These are phyloP conservation scores for Cordyceps cicadae DNA, from an alignment of 2,329 filamentous ascomycete genomes.

Conservation along the genomic window DNA sequence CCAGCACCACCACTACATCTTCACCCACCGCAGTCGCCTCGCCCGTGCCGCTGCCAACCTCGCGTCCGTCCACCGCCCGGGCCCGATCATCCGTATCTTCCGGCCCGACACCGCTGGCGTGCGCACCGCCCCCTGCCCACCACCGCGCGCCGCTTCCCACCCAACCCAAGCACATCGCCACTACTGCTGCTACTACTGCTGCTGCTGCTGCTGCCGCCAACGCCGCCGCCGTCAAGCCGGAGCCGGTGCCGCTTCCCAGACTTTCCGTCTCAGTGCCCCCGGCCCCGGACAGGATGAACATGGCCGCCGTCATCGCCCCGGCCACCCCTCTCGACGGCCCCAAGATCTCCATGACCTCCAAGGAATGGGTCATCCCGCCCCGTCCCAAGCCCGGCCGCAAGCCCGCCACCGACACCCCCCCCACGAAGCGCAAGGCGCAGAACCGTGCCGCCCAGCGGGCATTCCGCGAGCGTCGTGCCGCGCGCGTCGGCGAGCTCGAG, in stretches of 20 bases:
- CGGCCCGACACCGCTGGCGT: slow-evolving; percentile 6
- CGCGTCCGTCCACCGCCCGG: slow-evolving; percentile 5
- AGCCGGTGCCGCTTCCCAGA: slow-evolving; percentile 19
- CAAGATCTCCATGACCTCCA: slow-evolving; percentile 60
- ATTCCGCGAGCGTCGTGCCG: slow-evolving; percentile 79
- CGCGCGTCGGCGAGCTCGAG: slow-evolving; percentile 70
- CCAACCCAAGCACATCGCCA: slow-evolving; percentile 17
- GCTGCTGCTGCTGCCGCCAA: too few relatives aligned
- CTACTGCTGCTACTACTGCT: slow-evolving; percentile 17
- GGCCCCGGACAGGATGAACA: slow-evolving; percentile 36
- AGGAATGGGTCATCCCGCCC: slow-evolving; percentile 79
- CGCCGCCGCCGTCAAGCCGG: slow-evolving; percentile 12
- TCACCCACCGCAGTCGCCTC: slow-evolving; percentile 17
- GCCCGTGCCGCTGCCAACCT: slow-evolving; percentile 18
- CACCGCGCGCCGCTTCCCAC: slow-evolving; percentile 24
- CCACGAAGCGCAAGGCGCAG: slow-evolving; percentile 88
- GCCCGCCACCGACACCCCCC: slow-evolving; percentile 84
- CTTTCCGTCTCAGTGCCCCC: slow-evolving; percentile 22
- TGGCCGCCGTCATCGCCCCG: slow-evolving; percentile 40
- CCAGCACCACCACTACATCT: slow-evolving; percentile 13
- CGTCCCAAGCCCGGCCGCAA: slow-evolving; percentile 87
- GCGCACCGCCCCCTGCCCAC: slow-evolving; percentile 9
- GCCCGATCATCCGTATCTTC: background rate
- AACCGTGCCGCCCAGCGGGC: slow-evolving; percentile 87
- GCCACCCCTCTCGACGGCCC: slow-evolving; percentile 32